These are phyloP conservation scores for Cryomyces antarcticus DNA, from an alignment of 495 filamentous ascomycete species.

Conservation along the genomic window DNA sequence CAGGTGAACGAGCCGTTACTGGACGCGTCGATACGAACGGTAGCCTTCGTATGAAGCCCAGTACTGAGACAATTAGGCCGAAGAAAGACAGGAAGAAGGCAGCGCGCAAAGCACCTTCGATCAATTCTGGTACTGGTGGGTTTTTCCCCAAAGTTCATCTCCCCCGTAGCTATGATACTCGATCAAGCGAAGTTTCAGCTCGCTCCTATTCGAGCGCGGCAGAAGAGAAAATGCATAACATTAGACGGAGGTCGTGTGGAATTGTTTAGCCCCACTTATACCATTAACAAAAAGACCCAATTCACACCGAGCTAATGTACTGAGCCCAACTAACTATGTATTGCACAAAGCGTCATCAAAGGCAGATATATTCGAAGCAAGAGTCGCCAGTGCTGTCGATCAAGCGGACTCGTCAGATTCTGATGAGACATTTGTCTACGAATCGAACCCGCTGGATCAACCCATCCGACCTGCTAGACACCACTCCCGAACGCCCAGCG, in stretches of 20 bases:
- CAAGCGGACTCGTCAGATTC: conserved; percentile 87
- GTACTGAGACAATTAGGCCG: conserved; percentile 82
- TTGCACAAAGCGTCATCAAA: conserved; percentile 58
- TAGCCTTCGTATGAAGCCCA: conserved; percentile 69
- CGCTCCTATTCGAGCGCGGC: background rate
- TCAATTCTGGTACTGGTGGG: conserved; percentile 55
- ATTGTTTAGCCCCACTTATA: too few species aligned
- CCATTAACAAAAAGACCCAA: too few species aligned
- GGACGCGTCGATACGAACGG: conserved; percentile 36
- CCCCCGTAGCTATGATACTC: background rate
- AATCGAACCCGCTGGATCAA: conserved; percentile 84
- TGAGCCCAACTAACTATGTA: conserved; percentile 11
- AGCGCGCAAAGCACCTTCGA: conserved; percentile 49
- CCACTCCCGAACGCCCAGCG: conserved; percentile 88
- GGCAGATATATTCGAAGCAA: conserved; percentile 93
- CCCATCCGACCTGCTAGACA: conserved; percentile 57
- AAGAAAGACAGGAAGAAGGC: conserved; percentile 73
- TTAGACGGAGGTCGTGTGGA: background rate
- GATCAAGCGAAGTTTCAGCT: conserved; percentile 10
- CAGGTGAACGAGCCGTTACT: conserved; percentile 35
- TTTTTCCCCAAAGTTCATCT: conserved; percentile 1
- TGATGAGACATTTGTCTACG: conserved; percentile 96
- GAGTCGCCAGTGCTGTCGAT: conserved; percentile 86
- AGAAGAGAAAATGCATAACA: background rate
- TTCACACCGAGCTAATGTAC: conserved; percentile 1